Evolutionary conservation across 495 filamentous ascomycete species (phyloP).

Genomic region (Acidiella bohemica): DNA sequence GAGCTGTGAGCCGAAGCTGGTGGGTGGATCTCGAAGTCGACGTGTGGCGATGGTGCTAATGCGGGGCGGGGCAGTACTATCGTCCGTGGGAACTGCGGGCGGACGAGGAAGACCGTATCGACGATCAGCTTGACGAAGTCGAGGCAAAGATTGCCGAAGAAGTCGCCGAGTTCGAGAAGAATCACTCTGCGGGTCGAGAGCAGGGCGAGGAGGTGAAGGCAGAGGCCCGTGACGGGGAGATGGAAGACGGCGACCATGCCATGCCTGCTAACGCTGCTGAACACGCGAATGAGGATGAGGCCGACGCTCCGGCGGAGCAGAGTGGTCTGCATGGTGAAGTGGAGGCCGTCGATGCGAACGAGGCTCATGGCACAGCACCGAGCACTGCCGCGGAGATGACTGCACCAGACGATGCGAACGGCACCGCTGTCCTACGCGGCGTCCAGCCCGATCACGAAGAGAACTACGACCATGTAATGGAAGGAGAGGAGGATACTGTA

Average conservation of each 20-base stretch:
- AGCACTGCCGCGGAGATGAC: neutral
- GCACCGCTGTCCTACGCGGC: neutral
- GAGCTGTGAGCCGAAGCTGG: conserved; percentile 58
- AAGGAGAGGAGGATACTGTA: conserved; percentile 30
- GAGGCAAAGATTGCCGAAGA: conserved; percentile 40
- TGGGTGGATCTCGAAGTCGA: conserved; percentile 36
- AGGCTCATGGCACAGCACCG: neutral
- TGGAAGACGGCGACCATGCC: too few species aligned
- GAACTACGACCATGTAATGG: conserved; percentile 26
- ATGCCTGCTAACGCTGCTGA: neutral
- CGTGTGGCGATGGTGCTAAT: neutral
- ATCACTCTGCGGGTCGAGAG: too few species aligned
- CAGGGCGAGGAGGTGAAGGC: too few species aligned
- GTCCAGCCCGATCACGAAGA: too few species aligned
- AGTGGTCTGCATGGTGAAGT: too few species aligned
- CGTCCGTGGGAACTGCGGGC: conserved; percentile 66
- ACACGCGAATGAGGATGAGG: neutral
- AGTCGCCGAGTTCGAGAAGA: conserved; percentile 39
- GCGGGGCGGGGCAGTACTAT: conserved; percentile 51
- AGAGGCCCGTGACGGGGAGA: too few species aligned
- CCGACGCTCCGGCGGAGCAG: too few species aligned
- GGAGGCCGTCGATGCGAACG: too few species aligned
- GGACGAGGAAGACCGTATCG: conserved; percentile 48
- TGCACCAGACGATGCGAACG: neutral
- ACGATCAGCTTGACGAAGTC: conserved; percentile 44